phyloP scores from a whole-genome alignment of 108 stramenopile genomes.

The Stephanodiscus triporus region DNA sequence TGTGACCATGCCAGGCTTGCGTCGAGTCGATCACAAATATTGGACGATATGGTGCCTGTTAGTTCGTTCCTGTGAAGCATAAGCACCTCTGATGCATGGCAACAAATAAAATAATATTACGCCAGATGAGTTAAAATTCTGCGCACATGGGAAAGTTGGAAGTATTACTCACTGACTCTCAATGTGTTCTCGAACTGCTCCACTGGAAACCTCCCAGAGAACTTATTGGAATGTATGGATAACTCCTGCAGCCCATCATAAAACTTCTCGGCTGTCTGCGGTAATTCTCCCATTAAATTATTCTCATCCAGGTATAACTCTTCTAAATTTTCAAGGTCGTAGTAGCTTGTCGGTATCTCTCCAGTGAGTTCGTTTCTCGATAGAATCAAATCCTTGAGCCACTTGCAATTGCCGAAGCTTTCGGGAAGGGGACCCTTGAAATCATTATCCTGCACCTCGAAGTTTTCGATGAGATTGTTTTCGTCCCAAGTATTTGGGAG shows the following conservation, averaged over 20 bases:
- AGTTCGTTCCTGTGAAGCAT: slow-evolving; percentile 21
- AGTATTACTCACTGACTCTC: slow-evolving; percentile 16
- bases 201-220: slow-evolving; percentile 30
- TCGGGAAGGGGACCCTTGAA: slow-evolving; percentile 46
- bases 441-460: slow-evolving; percentile 41
- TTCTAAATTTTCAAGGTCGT: slow-evolving; percentile 12
- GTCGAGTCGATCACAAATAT: slow-evolving; percentile 25
- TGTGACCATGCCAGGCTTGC: slow-evolving; percentile 11
- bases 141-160: not conserved
- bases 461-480: slow-evolving; percentile 30
- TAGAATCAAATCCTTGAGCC: slow-evolving; percentile 36
- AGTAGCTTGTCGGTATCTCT: slow-evolving; percentile 17
- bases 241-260: slow-evolving; percentile 22
- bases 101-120: not conserved
- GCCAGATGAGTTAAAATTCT: not conserved
- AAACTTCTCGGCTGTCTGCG: slow-evolving; percentile 16
- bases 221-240: slow-evolving; percentile 26
- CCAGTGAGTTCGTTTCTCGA: slow-evolving; percentile 46
- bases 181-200: slow-evolving; percentile 30
- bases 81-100: slow-evolving; percentile 14
- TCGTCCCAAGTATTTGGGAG: slow-evolving; percentile 38
- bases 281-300: slow-evolving; percentile 10
- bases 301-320: slow-evolving; percentile 25
- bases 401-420: slow-evolving; percentile 21
- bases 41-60: slow-evolving; percentile 23